Conservation (phyloP, 169 alveolate species). For the Plasmodium vivax region DNA sequence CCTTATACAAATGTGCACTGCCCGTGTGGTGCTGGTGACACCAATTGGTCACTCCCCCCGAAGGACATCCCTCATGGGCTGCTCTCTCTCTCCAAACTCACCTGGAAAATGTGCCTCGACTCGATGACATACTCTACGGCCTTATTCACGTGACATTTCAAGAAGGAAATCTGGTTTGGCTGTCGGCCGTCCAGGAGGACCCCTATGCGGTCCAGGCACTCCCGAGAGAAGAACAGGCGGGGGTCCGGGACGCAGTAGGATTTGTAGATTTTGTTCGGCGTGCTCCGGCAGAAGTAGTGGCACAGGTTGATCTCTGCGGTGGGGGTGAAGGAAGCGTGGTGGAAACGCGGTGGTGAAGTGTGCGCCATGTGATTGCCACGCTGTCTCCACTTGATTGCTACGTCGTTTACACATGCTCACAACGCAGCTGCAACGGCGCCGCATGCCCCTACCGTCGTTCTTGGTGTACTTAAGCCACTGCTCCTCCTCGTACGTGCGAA, state of each 20-base stretch:
- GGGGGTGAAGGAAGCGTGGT: not conserved
- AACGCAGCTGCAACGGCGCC: too few species aligned
- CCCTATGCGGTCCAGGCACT: slow-evolving; percentile 2
- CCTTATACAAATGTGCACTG: not conserved
- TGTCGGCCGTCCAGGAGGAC: not conserved
- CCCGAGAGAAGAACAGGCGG: slow-evolving; percentile 11
- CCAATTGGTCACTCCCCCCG: not conserved
- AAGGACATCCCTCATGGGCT: not conserved
- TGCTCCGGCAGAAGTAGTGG: slow-evolving; percentile 45
- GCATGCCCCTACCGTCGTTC: slow-evolving; percentile 23
- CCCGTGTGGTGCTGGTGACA: not conserved
- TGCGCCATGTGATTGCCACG: not conserved
- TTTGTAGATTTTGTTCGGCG: slow-evolving; percentile 41
- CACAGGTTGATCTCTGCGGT: slow-evolving; percentile 34
- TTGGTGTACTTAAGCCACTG: slow-evolving; percentile 50
- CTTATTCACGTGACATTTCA: slow-evolving; percentile 39
- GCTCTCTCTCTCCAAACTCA: not conserved
- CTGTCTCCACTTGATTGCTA: not conserved
- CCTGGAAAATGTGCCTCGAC: slow-evolving; percentile 38
- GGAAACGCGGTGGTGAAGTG: not conserved
- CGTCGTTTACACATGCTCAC: too few species aligned
- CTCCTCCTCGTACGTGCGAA: slow-evolving; percentile 7
- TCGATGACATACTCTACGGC: slow-evolving; percentile 60
- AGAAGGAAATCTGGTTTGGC: slow-evolving; percentile 30
- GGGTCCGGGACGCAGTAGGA: slow-evolving; percentile 24